Percentiles rank a stretch among this genome's conserved stretches.
These are phyloP conservation scores for Guillardia theta DNA, from an alignment of 78 protist species.

Conservation along the genomic window DNA sequence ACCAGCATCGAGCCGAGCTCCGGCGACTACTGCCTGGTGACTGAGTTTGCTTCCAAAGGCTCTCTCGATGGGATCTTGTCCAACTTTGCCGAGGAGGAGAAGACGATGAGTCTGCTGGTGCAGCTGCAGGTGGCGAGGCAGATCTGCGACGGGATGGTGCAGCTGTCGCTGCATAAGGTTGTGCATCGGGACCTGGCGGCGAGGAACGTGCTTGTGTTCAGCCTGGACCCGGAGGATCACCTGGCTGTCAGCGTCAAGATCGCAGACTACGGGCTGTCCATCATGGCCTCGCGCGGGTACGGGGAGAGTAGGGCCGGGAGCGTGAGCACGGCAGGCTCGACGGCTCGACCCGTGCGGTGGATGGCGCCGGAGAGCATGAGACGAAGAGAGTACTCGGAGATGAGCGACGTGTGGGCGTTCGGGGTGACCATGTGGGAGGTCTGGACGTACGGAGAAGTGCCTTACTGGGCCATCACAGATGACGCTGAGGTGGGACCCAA, in stretches of 20 bases:
- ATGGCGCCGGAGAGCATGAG: neutral
- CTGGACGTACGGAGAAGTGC: neutral
- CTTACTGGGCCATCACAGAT: neutral
- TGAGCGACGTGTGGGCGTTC: constrained; percentile 52
- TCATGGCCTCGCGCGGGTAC: neutral
- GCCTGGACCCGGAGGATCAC: neutral
- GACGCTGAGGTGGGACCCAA: neutral
- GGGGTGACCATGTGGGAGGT: constrained; percentile 54
- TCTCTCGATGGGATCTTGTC: neutral
- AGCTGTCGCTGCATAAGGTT: neutral
- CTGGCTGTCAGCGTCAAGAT: neutral
- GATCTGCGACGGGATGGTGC: neutral
- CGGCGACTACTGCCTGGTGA: neutral
- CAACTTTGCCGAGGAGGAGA: neutral
- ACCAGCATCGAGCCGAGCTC: too few relatives aligned
- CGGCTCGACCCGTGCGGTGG: neutral
- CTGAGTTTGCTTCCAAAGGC: neutral
- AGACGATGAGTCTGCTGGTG: neutral
- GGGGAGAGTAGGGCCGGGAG: too few relatives aligned
- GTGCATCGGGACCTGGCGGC: constrained; percentile 20
- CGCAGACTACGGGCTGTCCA: constrained; percentile 2
- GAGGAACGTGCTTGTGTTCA: neutral
- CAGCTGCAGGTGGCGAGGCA: neutral
- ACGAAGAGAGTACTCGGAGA: constrained; percentile 14
- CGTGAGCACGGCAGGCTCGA: neutral